phyloP scores from a whole-genome alignment of 75 land plant genomes.

The Sequoiadendron giganteum region DNA sequence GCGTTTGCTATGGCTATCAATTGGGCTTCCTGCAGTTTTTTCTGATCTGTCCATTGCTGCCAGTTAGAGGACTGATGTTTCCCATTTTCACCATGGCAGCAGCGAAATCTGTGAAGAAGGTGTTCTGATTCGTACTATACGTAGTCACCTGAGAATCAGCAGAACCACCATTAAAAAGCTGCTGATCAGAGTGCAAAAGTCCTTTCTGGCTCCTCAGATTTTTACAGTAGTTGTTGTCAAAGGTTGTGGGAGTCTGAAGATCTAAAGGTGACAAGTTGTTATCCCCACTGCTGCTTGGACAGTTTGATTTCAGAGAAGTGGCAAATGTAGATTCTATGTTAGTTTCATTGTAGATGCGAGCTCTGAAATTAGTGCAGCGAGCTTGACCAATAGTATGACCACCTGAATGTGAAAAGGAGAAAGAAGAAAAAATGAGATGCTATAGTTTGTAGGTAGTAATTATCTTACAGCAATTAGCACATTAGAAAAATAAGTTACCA shows the following conservation, averaged over 20 bases:
- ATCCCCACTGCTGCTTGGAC: background rate
- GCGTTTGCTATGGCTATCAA: background rate
- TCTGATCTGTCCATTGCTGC: too few relatives aligned
- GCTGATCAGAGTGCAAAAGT: background rate
- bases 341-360: conserved; percentile 1
- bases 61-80: too few relatives aligned
- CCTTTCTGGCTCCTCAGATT: background rate
- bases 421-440: too few relatives aligned
- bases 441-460: too few relatives aligned
- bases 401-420: background rate
- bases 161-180: background rate
- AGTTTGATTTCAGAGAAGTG: background rate
- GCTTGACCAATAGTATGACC: conserved; percentile 13
- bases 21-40: background rate
- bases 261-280: background rate
- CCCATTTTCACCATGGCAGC: too few relatives aligned
- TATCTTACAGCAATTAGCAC: too few relatives aligned
- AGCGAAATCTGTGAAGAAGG: background rate
- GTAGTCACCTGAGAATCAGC: background rate
- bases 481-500: too few relatives aligned
- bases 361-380: background rate
- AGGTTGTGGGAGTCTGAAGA: background rate
- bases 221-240: background rate
- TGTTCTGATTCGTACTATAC: background rate
- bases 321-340: background rate